phyloP scores from a whole-genome alignment of 1,139 yeast species.

The Magnusiomyces ingens region DNA sequence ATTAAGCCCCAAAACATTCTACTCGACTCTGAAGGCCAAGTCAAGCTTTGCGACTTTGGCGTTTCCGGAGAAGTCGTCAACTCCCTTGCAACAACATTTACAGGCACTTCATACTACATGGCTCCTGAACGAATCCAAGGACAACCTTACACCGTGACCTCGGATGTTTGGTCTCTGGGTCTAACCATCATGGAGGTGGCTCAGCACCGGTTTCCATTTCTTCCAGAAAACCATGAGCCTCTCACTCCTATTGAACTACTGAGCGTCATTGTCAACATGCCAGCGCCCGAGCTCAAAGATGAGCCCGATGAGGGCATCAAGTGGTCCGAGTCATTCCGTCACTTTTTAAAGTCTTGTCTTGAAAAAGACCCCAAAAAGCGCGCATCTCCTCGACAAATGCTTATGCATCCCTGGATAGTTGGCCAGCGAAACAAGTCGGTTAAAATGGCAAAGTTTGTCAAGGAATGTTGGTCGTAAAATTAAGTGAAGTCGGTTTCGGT shows the following conservation, averaged over 20 bases:
- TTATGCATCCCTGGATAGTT: slow-evolving; percentile 83
- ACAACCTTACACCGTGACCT: slow-evolving; percentile 86
- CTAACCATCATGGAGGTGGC: slow-evolving; percentile 89
- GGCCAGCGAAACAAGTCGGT: slow-evolving; percentile 67
- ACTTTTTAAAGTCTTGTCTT: slow-evolving; percentile 72
- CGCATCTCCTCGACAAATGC: slow-evolving; percentile 90
- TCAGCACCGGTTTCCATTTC: slow-evolving; percentile 73
- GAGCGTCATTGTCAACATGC: slow-evolving; percentile 69
- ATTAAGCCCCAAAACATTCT: slow-evolving; percentile 88
- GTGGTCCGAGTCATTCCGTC: slow-evolving; percentile 82
- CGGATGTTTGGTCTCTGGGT: slow-evolving; percentile 96
- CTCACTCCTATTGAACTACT: slow-evolving; percentile 79
- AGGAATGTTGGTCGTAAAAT: slow-evolving; percentile 55
- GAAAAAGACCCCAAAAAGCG: slow-evolving; percentile 73
- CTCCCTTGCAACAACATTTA: slow-evolving; percentile 89
- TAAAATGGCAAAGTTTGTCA: slow-evolving; percentile 80
- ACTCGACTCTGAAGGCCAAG: slow-evolving; percentile 66
- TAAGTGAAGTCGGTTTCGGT: too few relatives aligned
- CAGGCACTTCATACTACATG: slow-evolving; percentile 97
- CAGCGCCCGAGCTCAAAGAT: slow-evolving; percentile 69
- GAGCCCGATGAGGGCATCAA: slow-evolving; percentile 66
- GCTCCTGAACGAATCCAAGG: slow-evolving; percentile 97
- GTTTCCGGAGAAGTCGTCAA: slow-evolving; percentile 96
- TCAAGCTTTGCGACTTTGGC: slow-evolving; percentile 95
- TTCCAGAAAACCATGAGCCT: slow-evolving; percentile 42